phyloP scores from a whole-genome alignment of 768 basidiomycete species.

The Crassisporium funariophilum region DNA sequence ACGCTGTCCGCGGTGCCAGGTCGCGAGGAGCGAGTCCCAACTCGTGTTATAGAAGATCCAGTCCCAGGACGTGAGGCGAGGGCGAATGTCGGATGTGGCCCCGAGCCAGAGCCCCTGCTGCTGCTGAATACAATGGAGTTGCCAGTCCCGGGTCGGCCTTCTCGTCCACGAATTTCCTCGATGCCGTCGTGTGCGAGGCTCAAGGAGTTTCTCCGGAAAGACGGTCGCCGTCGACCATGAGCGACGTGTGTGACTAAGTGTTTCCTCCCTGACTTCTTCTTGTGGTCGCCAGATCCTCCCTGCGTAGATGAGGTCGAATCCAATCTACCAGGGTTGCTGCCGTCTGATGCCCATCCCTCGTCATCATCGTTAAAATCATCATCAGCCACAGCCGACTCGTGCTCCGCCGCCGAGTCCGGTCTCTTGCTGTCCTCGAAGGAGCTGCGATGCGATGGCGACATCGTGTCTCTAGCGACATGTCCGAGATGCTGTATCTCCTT shows the following conservation, averaged over 20 bases:
- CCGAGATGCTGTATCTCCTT: conserved; percentile 27
- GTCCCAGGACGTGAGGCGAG: conserved; percentile 11
- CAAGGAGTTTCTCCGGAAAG: too few relatives aligned
- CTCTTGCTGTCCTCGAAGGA: conserved; percentile 10
- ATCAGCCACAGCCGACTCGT: conserved; percentile 13
- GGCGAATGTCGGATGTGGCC: neutral
- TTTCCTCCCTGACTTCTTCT: too few relatives aligned
- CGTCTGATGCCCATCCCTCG: conserved; percentile 68
- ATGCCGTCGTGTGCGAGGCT: neutral
- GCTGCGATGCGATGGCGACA: conserved; percentile 9
- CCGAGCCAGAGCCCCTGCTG: too few relatives aligned
- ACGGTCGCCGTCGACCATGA: too few relatives aligned
- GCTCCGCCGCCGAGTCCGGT: conserved; percentile 11
- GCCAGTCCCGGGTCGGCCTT: neutral
- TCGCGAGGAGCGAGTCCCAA: conserved; percentile 14
- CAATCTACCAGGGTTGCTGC: conserved; percentile 33
- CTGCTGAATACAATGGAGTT: neutral
- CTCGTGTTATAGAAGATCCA: conserved; percentile 6
- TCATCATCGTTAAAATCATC: conserved; percentile 47
- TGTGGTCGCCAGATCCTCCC: too few relatives aligned
- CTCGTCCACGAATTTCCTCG: conserved; percentile 13
- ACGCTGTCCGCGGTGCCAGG: conserved; percentile 25
- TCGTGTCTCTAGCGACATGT: conserved; percentile 13
- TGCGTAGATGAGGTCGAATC: too few relatives aligned
- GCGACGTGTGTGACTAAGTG: too few relatives aligned